Base-by-base conservation (phyloP, 2,329 filamentous ascomycete genomes). In the Penicillium aurantiogriseum region DNA sequence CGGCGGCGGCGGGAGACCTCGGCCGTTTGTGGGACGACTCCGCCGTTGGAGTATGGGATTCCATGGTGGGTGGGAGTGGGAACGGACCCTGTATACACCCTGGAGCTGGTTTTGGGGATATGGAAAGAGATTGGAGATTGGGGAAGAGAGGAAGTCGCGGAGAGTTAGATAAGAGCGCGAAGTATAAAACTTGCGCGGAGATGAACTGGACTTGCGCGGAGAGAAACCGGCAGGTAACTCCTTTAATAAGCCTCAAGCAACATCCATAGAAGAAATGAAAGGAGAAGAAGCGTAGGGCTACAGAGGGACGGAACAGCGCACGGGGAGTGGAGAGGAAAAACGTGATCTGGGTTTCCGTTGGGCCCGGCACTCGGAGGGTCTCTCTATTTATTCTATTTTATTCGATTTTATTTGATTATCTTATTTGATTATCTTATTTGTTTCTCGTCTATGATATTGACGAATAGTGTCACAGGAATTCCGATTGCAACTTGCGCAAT, bases 21-120 rank as follows among this genome's bases (percentile, higher is more conserved):
- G 78, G 76, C 51, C 78, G 75, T 69, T 80, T 80, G 60, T 71
- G 71, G 23, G 76, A 71, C 57, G 70, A 63, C 59, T 77, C 74
- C 59, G 72, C 63, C 50, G 73, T 69, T 59, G 69, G 66, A 33
- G 68, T 63, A 61, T 67, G 65, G 54, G 71, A 68, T 51, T 75
- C 74, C 73, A 75, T 76, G 27, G 40, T 23, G 50, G 50, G 58
- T 52, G 48, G 36, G 33, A 45, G 35, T 48, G 21, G 25, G 15
- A n/a, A 5, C 6, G 19, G 10, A 10, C 10, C 6, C 27, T 11
- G 36, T 27, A 2, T 15, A 39, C 15, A 53, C 35, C 25, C 25
- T 38, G 10, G n/a, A 35, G 43, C 36, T 31, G 35, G 25, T 53
- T 44, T 21, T 23, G 4, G n/a, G 27, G 27, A 40, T 42, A 7